A percentile compares a stretch with the other conserved stretches of the same genome.
Conservation (phyloP, 169 alveolate species). For the Cryptosporidium sp. region DNA sequence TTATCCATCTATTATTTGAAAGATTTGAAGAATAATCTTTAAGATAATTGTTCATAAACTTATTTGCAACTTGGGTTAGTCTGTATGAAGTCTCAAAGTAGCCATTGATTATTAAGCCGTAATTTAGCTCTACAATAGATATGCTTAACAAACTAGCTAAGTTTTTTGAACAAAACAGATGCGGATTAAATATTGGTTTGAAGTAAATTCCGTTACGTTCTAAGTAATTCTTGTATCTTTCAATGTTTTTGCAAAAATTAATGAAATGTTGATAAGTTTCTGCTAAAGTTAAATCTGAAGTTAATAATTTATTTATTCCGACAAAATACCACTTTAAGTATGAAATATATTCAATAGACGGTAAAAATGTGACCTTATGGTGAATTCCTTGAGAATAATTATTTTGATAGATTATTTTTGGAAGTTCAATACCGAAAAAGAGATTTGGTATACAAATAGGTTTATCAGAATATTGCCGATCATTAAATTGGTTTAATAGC, state of each 20-base stretch:
- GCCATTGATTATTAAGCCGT: constrained; percentile 23
- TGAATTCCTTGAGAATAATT: background rate
- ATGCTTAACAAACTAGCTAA: background rate
- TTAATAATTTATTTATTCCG: constrained; percentile 18
- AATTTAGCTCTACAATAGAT: constrained; percentile 14
- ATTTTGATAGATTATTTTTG: background rate
- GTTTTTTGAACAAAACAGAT: background rate
- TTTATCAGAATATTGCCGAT: background rate
- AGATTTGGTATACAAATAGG: constrained; percentile 23
- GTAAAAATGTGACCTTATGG: constrained; percentile 36
- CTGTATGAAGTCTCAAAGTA: constrained; percentile 48
- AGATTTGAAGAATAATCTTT: background rate
- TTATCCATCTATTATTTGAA: background rate
- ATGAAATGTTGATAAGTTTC: background rate
- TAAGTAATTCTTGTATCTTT: background rate
- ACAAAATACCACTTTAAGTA: constrained; percentile 46
- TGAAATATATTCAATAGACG: constrained; percentile 37
- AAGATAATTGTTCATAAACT: background rate
- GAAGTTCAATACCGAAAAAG: constrained; percentile 30
- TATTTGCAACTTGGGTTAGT: constrained; percentile 11
- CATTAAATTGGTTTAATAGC: background rate
- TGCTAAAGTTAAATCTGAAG: background rate
- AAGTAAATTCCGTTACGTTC: constrained; percentile 3
- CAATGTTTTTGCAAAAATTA: background rate
- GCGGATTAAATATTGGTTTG: background rate